Conservation (phyloP, 805 yeast genomes). For the Candida jianshihensis region DNA sequence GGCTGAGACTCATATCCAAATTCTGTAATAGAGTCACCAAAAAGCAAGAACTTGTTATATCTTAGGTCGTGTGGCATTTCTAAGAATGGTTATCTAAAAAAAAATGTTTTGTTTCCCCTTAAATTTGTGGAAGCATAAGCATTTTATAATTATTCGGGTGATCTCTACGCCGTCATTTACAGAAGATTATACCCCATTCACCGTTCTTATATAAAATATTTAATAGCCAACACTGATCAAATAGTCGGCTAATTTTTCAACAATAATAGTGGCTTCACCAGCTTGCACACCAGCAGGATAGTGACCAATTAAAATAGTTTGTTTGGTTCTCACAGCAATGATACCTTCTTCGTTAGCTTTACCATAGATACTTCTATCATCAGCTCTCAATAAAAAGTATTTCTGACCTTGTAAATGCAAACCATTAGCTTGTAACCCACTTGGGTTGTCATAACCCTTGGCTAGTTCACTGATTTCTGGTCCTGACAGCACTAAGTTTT, state of each 20-base stretch:
- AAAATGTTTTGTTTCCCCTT: not conserved
- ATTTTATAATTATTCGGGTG: not conserved
- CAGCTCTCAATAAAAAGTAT: conserved; percentile 84
- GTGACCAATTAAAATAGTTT: conserved; percentile 89
- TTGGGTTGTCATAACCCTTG: conserved; percentile 72
- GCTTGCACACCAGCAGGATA: conserved; percentile 88
- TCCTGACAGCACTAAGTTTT: conserved; percentile 55
- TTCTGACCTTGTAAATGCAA: conserved; percentile 80
- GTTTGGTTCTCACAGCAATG: conserved; percentile 87
- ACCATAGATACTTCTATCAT: conserved; percentile 90
- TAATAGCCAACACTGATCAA: conserved; percentile 82
- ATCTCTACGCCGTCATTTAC: no score
- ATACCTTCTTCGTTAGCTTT: conserved; percentile 86
- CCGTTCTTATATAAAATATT: conserved; percentile 1
- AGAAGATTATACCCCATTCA: not conserved
- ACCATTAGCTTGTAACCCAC: conserved; percentile 77
- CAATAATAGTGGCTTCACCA: conserved; percentile 91
- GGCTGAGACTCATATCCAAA: conserved; percentile 34
- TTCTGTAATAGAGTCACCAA: conserved; percentile 71
- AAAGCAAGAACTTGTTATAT: conserved; percentile 43
- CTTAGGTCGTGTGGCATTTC: not conserved
- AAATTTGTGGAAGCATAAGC: no score
- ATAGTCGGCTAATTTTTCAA: conserved; percentile 93
- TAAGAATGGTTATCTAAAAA: not conserved
- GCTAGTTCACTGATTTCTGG: conserved; percentile 72